Base-by-base conservation (phyloP, 1,284 basidiomycete genomes). In the Chiua sp. region DNA sequence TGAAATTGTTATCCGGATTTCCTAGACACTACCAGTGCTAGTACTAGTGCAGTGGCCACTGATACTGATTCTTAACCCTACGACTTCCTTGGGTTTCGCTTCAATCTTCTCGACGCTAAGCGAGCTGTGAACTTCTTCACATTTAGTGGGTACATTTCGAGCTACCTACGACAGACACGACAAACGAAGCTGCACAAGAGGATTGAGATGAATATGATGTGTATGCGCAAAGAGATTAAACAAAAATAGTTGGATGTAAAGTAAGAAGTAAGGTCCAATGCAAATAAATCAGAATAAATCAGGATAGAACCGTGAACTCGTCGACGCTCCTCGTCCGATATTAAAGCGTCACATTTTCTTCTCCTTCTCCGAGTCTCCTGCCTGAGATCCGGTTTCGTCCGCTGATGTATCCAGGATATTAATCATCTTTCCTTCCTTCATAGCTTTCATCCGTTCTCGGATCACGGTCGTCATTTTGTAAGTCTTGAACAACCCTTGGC, bases 401-500 rank as follows among this genome's bases (percentile, higher is more conserved):
- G 39, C 10, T 10, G 30, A 32, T 32, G 30, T n/a, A 7, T 65
- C 63, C 30, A 74, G 39, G 28, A 62, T 51, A 33, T 74, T 74
- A 33, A 26, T 56, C 22, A 74, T 56, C 50, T 23, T 55, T 22
- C 63, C 59, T 5, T 62, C 55, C 7, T 61, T 63, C 15, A 72
- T 54, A 5, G 59, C 68, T 13, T 64, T 63, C 77, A 78, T 78
- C 32, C 61, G 65, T 3, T 66, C 63, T 8, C 70, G 64, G 32
- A 78, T 58, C 10, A 68, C 56, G 16, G 59, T 61, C 1, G 75
- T 15, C 72, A 69, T 73, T 15, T 39, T 59, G 33, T 74, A 67
- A 2, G 77, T 74, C 63, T 81, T 76, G 48, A 75, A 65, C 28
- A 87, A 71, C 7, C 82, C 80, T 32, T 80, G 78, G 2, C 69